These are phyloP conservation scores for Neurospora discreta DNA, from an alignment of 495 filamentous ascomycete genomes.

Conservation along the genomic window DNA sequence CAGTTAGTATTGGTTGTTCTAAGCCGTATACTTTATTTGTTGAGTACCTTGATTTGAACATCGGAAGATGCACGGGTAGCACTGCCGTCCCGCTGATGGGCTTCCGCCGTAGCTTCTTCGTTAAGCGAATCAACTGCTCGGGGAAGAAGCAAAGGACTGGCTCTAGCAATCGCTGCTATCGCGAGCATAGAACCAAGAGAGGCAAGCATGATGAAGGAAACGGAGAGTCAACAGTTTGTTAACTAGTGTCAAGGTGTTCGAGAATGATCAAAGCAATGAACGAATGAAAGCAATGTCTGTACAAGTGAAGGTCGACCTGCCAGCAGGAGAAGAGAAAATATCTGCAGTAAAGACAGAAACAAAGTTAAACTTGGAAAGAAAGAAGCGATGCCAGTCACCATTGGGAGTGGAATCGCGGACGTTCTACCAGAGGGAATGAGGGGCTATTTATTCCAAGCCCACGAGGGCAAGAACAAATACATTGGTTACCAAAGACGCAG, in stretches of 20 bases:
- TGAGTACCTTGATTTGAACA: constrained; percentile 34
- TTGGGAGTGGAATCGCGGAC: constrained; percentile 1
- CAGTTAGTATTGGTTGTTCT: background rate
- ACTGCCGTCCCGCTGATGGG: constrained; percentile 35
- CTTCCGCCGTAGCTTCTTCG: constrained; percentile 37
- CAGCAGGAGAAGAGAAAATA: constrained; percentile 1
- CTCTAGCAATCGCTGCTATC: constrained; percentile 15
- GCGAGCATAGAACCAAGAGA: constrained; percentile 15
- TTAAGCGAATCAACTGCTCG: constrained; percentile 32
- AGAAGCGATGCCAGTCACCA: background rate
- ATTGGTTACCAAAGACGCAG: background rate
- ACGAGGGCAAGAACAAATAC: background rate
- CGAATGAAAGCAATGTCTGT: background rate
- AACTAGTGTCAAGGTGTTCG: background rate
- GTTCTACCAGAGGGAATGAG: constrained; percentile 4
- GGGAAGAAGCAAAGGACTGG: constrained; percentile 13
- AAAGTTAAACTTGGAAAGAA: constrained; percentile 5
- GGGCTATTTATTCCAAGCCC: background rate
- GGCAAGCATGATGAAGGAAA: constrained; percentile 11
- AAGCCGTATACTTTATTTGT: background rate
- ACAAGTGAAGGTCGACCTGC: constrained; percentile 6
- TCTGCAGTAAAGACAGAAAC: constrained; percentile 7
- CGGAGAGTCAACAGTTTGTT: background rate
- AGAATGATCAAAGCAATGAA: background rate
- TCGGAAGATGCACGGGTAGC: constrained; percentile 39